Conservation (phyloP, 371 early-diverging fungal species). For the Cladochytrium tenue region DNA sequence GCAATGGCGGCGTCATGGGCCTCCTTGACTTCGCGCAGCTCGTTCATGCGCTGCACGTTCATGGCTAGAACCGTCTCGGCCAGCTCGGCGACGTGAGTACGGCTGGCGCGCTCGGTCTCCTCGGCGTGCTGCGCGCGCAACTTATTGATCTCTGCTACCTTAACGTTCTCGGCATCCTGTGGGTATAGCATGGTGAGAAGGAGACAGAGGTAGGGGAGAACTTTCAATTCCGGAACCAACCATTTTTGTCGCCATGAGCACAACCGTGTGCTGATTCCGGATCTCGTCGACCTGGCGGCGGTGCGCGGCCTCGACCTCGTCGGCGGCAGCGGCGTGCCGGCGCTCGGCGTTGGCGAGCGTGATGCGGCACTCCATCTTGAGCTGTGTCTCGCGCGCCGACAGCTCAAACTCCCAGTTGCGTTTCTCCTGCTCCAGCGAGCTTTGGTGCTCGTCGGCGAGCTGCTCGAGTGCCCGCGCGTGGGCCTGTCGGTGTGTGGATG, state of each 20-base stretch:
- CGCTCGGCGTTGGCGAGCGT: slow-evolving; percentile 38
- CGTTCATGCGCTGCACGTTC: slow-evolving; percentile 22
- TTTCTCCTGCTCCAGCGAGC: slow-evolving; percentile 20
- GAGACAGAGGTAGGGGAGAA: not conserved
- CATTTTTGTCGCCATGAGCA: slow-evolving; percentile 35
- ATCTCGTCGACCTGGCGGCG: slow-evolving; percentile 41
- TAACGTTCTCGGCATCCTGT: slow-evolving; percentile 36
- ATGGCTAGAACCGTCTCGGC: slow-evolving; percentile 20
- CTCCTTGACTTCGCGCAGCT: slow-evolving; percentile 20
- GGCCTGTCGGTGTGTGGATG: slow-evolving; percentile 2
- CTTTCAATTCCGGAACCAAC: slow-evolving; percentile 19
- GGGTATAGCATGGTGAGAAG: not conserved
- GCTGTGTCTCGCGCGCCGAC: slow-evolving; percentile 36
- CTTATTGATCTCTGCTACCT: slow-evolving; percentile 14
- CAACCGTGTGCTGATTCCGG: slow-evolving; percentile 35
- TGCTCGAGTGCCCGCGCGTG: slow-evolving; percentile 14
- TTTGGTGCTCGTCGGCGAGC: slow-evolving; percentile 11
- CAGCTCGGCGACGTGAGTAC: slow-evolving; percentile 17
- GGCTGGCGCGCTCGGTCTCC: slow-evolving; percentile 11
- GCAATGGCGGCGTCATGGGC: slow-evolving; percentile 12
- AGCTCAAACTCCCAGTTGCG: slow-evolving; percentile 36
- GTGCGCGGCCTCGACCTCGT: slow-evolving; percentile 31
- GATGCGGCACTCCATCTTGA: slow-evolving; percentile 34
- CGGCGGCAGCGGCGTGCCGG: slow-evolving; percentile 18
- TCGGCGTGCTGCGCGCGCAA: slow-evolving; percentile 17